Evolutionary conservation across 106 monocot genomes (phyloP), one percentile per base, ranked within the genome.

Genomic region (Iris macrosiphon): DNA sequence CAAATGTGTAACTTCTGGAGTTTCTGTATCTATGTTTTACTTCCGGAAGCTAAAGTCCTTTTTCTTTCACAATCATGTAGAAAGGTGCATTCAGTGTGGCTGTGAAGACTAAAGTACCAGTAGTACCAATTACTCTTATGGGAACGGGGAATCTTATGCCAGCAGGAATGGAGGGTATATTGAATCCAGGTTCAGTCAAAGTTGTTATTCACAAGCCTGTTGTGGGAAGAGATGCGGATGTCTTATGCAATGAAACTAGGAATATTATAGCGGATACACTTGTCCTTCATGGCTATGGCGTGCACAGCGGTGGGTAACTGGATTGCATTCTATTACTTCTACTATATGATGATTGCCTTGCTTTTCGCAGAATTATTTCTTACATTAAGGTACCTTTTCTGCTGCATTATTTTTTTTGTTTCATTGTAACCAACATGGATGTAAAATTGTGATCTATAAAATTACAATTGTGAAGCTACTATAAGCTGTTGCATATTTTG

Each of bases 31-130:
- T 59, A 46, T 22, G 20, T 7, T 20, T 51, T 51, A 28, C 26
- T 51, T 28, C 7, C 10, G 16, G 3, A 46, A 17, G 15, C 18
- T 17, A 40, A 12, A 25, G 42, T 65, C 9, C 3, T 52, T 38
- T 27, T 33, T 28, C n/a, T 21, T 58, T 61, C 10, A 40, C 49
- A 30, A 50, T 53, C 30, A 59, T 71, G 45, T 21, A 95, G 89
- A 89, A 85, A 84, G 98, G 98, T 58, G 98, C 98, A 70, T 99
- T 91, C 50, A 76, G 70, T 62, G 73, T 99, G 51, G 83, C 98
- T 51, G 57, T 74, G 31, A 99, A 84, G 64, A 99, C 87, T 28
- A 84, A 78, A 21, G 91, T 73, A 19, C 87, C 80, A 17, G 77
- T 99, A 45, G 91, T 99, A 19, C 87, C 90, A 20, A 87, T 98